Percentiles rank a stretch among this genome's conserved stretches.
Conservation (phyloP, 2,329 filamentous ascomycete genomes). For the Apiospora aurea region DNA sequence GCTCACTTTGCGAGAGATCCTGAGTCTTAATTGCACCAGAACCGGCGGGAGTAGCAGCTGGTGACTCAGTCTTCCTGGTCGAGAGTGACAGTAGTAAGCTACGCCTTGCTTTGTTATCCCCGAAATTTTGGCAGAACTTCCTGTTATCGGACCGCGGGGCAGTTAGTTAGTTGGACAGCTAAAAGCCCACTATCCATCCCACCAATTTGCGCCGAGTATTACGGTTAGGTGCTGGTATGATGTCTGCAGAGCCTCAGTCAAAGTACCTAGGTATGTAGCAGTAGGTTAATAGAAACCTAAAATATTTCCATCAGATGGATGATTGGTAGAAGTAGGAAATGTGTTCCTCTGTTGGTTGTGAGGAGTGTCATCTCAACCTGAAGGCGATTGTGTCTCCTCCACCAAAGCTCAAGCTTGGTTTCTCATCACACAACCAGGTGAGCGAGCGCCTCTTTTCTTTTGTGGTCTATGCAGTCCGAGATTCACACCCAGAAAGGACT, state of each 20-base stretch:
- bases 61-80: not conserved
- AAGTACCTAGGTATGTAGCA: not conserved
- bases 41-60: not conserved
- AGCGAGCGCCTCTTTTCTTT: not conserved
- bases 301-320: not conserved
- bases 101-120: slow-evolving; percentile 9
- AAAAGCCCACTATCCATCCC: not conserved
- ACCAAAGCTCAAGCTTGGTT: not conserved
- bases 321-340: not conserved
- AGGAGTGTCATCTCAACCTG: not conserved
- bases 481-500: not conserved
- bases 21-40: not conserved
- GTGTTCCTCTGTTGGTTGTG: not conserved
- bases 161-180: not conserved
- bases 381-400: too few relatives aligned
- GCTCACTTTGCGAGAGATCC: not conserved
- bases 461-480: not conserved
- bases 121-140: slow-evolving; percentile 22
- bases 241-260: not conserved
- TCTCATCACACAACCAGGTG: not conserved
- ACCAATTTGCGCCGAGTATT: not conserved
- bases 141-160: slow-evolving; percentile 24
- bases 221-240: not conserved
- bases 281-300: not conserved
- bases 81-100: not conserved